Evolutionary conservation across 2,329 filamentous ascomycete species (phyloP), one percentile per base, ranked within the genome.

Genomic region (Fusarium floridanum): DNA sequence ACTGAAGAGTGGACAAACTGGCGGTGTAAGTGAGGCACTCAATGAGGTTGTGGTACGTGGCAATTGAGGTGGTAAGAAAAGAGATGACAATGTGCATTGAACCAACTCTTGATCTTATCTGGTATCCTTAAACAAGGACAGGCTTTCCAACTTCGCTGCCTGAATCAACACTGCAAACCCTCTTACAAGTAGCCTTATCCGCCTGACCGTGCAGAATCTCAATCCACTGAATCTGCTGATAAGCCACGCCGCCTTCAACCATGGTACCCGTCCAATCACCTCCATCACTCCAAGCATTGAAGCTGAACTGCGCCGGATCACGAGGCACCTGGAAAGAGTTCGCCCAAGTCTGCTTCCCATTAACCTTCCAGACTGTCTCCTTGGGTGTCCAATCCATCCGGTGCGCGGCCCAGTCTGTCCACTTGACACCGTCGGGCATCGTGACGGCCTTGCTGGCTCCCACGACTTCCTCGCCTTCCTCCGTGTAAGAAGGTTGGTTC

Each of bases 231-330:
- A 91, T 84, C 75, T 91, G 87, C 73, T 91, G 82, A 70, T 86
- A 87, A 0, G 89, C 89, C 45, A 83, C 82, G 17, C 82, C 83
- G 1, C 84, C 84, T 10, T 83, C 80, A 0, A 78, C 83, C 89
- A 91, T 90, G 39, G 86, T 84, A 7, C 88, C 89, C 6, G 87
- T 86, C 89, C 89, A 91, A 32, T 82, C 80, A 4, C 87, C 86
- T 5, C 89, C 89, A 68, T 91, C 87, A 59, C 88, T 88, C 89
- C 90, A 91, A 61, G 89, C 84, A 74, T 91, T 91, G 67, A 91
- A 83, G 12, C 87, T 84, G 45, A 91, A 77, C 41, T 83, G 84
- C 45, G 85, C 86, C 6, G 86, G 83, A 61, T 88, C 86, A 11
- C 83, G 83, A 1, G 90, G 89, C 2, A 88, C 86, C 69, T 89